phyloP scores from a whole-genome alignment of 257 asterid species.

The Rubia yunnanensis region DNA sequence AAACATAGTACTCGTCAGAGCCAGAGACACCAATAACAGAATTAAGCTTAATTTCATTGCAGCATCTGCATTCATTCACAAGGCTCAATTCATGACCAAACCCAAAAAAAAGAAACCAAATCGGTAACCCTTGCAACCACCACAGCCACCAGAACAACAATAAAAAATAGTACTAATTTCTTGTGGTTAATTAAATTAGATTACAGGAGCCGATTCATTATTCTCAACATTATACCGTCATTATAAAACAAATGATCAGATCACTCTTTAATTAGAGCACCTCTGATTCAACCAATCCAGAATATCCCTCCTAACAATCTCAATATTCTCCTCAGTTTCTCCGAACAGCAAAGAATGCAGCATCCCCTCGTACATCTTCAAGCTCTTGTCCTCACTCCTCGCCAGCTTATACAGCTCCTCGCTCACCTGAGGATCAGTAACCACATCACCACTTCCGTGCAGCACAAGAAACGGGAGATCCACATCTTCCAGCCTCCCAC shows the following conservation, averaged over 20 bases:
- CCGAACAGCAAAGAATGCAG: conserved; percentile 89
- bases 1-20: no score
- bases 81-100: no score
- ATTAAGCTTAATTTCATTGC: background rate
- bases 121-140: no score
- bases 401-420: conserved; percentile 64
- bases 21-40: no score
- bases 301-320: conserved; percentile 50
- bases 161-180: background rate
- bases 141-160: background rate
- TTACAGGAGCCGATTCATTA: background rate
- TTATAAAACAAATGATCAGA: background rate
- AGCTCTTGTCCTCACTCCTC: conserved; percentile 58
- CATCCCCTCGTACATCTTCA: conserved; percentile 84
- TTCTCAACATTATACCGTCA: background rate
- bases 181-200: background rate
- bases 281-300: conserved; percentile 57
- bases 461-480: conserved; percentile 55
- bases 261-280: conserved; percentile 3
- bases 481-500: conserved; percentile 48
- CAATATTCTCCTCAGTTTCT: conserved; percentile 82
- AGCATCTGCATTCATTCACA: no score
- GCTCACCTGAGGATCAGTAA: conserved; percentile 84
- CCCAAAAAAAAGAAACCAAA: no score
- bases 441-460: conserved; percentile 79